Conservation (phyloP, 257 asterid genomes). For the Scutellaria barbata region DNA sequence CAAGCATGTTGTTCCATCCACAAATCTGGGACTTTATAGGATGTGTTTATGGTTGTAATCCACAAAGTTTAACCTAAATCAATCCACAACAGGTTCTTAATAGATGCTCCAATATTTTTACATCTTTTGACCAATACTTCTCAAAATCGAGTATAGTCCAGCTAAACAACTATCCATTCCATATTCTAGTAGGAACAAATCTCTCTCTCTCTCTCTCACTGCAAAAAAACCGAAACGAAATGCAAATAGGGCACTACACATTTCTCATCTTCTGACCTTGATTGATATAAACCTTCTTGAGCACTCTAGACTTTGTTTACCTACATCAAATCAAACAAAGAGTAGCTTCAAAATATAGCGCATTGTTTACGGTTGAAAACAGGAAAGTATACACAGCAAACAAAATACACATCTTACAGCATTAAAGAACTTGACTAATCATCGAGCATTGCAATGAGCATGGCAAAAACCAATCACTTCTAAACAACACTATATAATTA, state of each 20-base stretch:
- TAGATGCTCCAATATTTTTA: too few species aligned
- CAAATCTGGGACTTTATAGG: too few species aligned
- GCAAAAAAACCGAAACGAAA: neutral
- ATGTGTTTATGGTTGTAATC: too few species aligned
- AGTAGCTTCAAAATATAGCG: slow-evolving; percentile 18
- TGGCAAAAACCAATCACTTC: slow-evolving; percentile 40
- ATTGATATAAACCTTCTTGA: slow-evolving; percentile 87
- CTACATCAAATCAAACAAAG: slow-evolving; percentile 48
- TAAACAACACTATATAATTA: neutral
- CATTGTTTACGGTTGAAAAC: neutral
- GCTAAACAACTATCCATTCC: too few species aligned
- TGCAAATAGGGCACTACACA: slow-evolving; percentile 51
- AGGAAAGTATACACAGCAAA: neutral
- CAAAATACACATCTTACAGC: slow-evolving; percentile 66
- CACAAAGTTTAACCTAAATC: too few species aligned
- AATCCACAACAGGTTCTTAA: too few species aligned
- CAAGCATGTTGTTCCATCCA: too few species aligned
- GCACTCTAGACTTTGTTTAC: slow-evolving; percentile 90
- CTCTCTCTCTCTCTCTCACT: neutral
- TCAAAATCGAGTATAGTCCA: too few species aligned
- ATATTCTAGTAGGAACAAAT: neutral
- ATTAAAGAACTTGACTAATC: slow-evolving; percentile 87
- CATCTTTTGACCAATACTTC: too few species aligned
- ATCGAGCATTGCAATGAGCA: slow-evolving; percentile 31
- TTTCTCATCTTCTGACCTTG: slow-evolving; percentile 77